Base-by-base conservation (phyloP, 164 flowering plant genomes). In the Piper longum region DNA sequence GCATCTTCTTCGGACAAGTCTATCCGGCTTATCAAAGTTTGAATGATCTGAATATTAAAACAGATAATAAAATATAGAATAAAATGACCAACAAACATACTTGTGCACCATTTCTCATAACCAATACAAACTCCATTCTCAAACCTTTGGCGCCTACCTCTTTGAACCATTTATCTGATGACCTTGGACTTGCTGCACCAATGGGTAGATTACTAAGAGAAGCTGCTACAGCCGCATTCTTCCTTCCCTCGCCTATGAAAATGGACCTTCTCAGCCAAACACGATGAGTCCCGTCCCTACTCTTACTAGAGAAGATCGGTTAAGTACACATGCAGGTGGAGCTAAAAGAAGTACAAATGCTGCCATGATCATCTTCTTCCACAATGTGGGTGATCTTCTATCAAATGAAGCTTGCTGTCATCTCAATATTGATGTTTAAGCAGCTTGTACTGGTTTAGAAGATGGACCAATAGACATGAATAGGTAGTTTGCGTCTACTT, bases 1-100 rank as follows among this genome's bases (percentile, higher is more conserved):
- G 97, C 95, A 73, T 88, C 92, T 3, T 75, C 62, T 66, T 89
- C 96, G 7, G 90, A 74, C 61, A 93, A 82, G 72, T 93, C 97
- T 70, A 76, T 84, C 7, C 84, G 68, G 57, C 73, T 69, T 54
- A 88, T 84, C 78, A 93, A 70, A 5, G 85, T 64, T 54, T 90
- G 96, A 62, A 90, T 79, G 73, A 93, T 73, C 99, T 93, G 62
- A 69, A 48, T 5, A 5, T 9, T 8, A 13, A 12, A 48, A 48
- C 11, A 8, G 3, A 48, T 3, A 48, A 9, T 64, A 70, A 58
- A 60, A 26, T 48, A 57, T 56, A 64, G 61, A 19, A n/a, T 59
- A 8, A 18, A 42, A 42, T 58, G 16, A 12, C 36, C 1, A 26
- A 43, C 14, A 42, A 43, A 41, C 5, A 18, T 57, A 7, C 16